Conservation (phyloP, 2,329 filamentous ascomycete genomes). For the Fusarium albosuccineum region DNA sequence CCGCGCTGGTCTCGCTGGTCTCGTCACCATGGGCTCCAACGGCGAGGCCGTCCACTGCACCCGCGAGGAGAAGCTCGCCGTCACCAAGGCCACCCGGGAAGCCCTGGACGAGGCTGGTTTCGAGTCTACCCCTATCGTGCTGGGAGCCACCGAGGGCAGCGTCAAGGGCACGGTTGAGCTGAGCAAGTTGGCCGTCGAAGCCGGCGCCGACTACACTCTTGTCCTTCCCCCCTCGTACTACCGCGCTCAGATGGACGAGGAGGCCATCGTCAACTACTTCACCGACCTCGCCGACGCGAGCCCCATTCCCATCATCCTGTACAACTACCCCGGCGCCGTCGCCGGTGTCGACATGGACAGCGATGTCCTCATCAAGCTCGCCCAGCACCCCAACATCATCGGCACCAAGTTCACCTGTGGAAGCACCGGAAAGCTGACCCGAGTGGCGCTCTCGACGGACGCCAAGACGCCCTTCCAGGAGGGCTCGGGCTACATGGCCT, state of each 20-base stretch:
- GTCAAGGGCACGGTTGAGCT: constrained; percentile 85
- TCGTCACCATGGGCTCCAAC: constrained; percentile 91
- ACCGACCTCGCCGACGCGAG: constrained; percentile 79
- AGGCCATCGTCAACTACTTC: constrained; percentile 80
- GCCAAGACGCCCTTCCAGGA: constrained; percentile 74
- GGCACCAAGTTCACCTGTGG: constrained; percentile 94
- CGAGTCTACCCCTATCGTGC: constrained; percentile 80
- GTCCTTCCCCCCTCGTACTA: constrained; percentile 88
- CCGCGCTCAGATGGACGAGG: constrained; percentile 80
- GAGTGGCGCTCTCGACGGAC: constrained; percentile 79
- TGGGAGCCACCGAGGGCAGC: constrained; percentile 85
- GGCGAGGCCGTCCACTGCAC: constrained; percentile 90
- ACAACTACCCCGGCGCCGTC: constrained; percentile 93
- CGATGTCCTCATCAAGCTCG: constrained; percentile 84
- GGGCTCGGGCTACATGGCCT: constrained; percentile 82
- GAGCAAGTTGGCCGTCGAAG: constrained; percentile 73
- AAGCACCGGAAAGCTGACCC: constrained; percentile 89
- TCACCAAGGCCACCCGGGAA: constrained; percentile 83
- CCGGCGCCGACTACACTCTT: constrained; percentile 84
- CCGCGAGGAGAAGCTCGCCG: constrained; percentile 78
- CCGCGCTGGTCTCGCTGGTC: constrained; percentile 80
- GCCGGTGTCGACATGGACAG: constrained; percentile 91
- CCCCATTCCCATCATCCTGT: constrained; percentile 83
- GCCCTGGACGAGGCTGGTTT: constrained; percentile 87
- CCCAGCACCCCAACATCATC: constrained; percentile 84